Conservation (phyloP, 305 asterid genomes). For the Withania somnifera region DNA sequence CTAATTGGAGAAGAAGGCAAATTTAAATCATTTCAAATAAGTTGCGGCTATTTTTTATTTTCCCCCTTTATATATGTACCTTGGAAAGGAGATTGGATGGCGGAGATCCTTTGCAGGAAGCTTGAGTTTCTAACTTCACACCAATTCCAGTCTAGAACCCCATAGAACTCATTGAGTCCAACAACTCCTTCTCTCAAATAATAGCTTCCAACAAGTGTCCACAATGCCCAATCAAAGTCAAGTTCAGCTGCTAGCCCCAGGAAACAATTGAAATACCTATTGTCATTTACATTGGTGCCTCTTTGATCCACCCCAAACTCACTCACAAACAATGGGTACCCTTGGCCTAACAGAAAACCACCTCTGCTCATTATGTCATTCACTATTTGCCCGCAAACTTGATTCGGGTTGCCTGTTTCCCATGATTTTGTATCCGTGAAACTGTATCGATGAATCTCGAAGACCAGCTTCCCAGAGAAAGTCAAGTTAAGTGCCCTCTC, state of each 20-base stretch:
- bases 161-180: constrained; percentile 65
- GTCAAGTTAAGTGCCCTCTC: constrained; percentile 35
- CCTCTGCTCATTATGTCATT: constrained; percentile 29
- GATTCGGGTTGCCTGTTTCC: constrained; percentile 58
- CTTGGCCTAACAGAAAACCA: constrained; percentile 56
- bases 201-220: constrained; percentile 90
- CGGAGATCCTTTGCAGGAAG: constrained; percentile 44
- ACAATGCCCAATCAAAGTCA: constrained; percentile 84
- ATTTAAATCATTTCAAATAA: background rate
- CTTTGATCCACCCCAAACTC: constrained; percentile 80
- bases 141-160: constrained; percentile 78
- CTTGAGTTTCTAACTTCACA: constrained; percentile 50
- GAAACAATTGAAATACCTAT: constrained; percentile 73
- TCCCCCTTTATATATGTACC: constrained; percentile 22
- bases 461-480: constrained; percentile 55
- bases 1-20: background rate
- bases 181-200: constrained; percentile 58
- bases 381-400: constrained; percentile 57
- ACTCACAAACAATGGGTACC: constrained; percentile 83
- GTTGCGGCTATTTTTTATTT: background rate
- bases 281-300: constrained; percentile 78
- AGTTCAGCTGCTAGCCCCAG: constrained; percentile 82
- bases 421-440: constrained; percentile 53
- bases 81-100: constrained; percentile 59
- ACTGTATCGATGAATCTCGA: constrained; percentile 82